Conservation (phyloP, 139 green algal species). For the Chlamydomonas sphaeroides region DNA sequence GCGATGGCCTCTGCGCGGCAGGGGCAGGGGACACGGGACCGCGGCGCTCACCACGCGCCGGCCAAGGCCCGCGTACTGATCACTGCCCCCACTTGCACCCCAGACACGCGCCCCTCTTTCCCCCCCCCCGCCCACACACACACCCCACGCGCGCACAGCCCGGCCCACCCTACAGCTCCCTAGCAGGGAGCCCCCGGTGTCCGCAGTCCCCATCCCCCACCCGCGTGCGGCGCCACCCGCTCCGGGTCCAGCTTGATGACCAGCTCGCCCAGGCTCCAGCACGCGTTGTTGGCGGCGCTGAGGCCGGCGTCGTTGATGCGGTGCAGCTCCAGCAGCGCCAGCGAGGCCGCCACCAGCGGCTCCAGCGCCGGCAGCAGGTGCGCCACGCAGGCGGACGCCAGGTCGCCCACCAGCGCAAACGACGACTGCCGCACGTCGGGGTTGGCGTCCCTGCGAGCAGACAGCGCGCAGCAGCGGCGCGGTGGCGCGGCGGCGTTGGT, state of each 20-base stretch:
- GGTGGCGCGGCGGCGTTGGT: too few species aligned
- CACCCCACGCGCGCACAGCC: too few species aligned
- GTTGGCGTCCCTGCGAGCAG: constrained; percentile 20
- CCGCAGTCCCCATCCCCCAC: too few species aligned
- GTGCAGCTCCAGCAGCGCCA: constrained; percentile 47
- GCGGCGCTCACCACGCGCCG: too few species aligned
- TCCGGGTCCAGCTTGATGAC: constrained; percentile 72
- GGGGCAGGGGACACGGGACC: too few species aligned
- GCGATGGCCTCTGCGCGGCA: constrained; percentile 55
- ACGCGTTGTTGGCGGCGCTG: constrained; percentile 93
- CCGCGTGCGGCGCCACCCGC: constrained; percentile 50
- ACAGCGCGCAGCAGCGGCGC: too few species aligned
- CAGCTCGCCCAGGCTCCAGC: constrained; percentile 93
- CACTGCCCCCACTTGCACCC: too few species aligned
- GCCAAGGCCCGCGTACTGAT: too few species aligned
- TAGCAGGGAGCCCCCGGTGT: too few species aligned
- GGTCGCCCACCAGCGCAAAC: constrained; percentile 94
- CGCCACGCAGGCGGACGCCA: constrained; percentile 72
- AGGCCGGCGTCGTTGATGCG: constrained; percentile 60
- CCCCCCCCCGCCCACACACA: too few species aligned
- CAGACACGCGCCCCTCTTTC: too few species aligned
- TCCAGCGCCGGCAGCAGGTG: constrained; percentile 61
- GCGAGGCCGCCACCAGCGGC: constrained; percentile 50
- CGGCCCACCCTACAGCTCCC: too few species aligned
- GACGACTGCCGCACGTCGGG: constrained; percentile 85